Base-by-base conservation (phyloP, 495 filamentous ascomycete species). In the Neurospora tetraspora region DNA sequence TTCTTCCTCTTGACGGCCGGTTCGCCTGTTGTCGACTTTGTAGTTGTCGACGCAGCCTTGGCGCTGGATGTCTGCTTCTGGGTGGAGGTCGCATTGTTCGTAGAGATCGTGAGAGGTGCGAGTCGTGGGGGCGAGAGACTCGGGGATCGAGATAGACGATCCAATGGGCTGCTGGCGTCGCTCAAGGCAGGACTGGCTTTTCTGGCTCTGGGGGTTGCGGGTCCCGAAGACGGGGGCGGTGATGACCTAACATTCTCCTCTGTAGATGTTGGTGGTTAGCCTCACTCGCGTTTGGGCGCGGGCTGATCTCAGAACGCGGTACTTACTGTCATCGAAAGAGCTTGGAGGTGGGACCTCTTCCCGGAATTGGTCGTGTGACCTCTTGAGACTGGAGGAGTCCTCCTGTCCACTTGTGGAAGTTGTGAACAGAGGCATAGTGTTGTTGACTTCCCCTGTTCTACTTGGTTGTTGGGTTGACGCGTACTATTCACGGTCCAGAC, bases 1-100 rank as follows among this genome's bases (percentile, higher is more conserved):
- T 89, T 90, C 71, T 83, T 82, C 74, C 85, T 87, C 74, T 88
- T 91, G 65, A 59, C 71, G 59, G 74, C 73, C 9, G 77, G 77
- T 74, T 75, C 74, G 69, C 69, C 74, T 71, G 71, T 71, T 69
- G 31, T 74, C 74, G 20, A 8, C 70, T 53, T 37, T 45, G 72
- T 27, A 18, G 71, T 27, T 72, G 74, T 7, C 38, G 39, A 20
- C 7, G 53, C 53, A 65, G 53, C 53, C 53, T 65, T 65, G 53
- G 53, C 53, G 27, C 27, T 34, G 53, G 53, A 34, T 65, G 27
- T 65, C 53, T 31, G 53, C 53, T 72, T 73, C 12, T 73, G 74
- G 18, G 69, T 34, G 4, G 75, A 40, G 3, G 73, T 37, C 10
- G 71, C 69, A 7, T 70, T 70, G n/a, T 40, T 73, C n/a, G 74